phyloP scores from a whole-genome alignment of 202 grass and related monocot genomes.

The Setaria viridis region DNA sequence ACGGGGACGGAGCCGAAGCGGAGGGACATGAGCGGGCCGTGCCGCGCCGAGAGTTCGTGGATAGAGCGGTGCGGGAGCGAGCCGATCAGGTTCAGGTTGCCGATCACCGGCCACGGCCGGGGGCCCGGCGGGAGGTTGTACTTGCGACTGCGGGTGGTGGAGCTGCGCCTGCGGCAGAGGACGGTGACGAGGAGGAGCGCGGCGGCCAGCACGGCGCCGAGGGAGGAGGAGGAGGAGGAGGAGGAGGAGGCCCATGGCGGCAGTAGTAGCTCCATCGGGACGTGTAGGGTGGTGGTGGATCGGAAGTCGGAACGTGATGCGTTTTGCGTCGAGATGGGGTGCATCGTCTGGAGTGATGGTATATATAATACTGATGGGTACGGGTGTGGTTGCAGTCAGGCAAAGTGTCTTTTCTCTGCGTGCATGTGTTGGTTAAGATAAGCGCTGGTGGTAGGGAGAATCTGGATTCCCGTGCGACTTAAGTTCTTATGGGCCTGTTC shows the following conservation, averaged over 20 bases:
- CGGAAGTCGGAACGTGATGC: no score
- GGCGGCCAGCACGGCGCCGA: not conserved
- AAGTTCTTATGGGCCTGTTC: no score
- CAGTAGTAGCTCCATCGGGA: not conserved
- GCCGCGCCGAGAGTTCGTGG: slow-evolving; percentile 47
- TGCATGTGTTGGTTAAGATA: no score
- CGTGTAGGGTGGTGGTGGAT: no score
- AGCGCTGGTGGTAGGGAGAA: no score
- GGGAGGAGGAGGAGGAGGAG: not conserved
- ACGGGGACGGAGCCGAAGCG: slow-evolving; percentile 62
- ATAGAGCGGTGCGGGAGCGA: slow-evolving; percentile 56
- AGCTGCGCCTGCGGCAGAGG: not conserved
- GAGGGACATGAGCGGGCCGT: slow-evolving; percentile 58
- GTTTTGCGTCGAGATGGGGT: no score
- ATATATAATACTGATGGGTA: no score
- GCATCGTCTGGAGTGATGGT: no score
- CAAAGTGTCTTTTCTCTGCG: no score
- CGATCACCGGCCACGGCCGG: slow-evolving; percentile 50
- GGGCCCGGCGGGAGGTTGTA: not conserved
- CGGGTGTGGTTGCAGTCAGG: no score
- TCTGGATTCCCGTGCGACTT: no score
- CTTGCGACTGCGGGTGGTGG: not conserved
- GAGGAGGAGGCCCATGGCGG: not conserved
- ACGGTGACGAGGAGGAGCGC: not conserved
- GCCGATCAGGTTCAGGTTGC: slow-evolving; percentile 62